A percentile compares a stretch with the other conserved stretches of the same genome.
Evolutionary conservation across 192 early-diverging fungal species (phyloP).

Genomic region (Cladochytrium replicatum): DNA sequence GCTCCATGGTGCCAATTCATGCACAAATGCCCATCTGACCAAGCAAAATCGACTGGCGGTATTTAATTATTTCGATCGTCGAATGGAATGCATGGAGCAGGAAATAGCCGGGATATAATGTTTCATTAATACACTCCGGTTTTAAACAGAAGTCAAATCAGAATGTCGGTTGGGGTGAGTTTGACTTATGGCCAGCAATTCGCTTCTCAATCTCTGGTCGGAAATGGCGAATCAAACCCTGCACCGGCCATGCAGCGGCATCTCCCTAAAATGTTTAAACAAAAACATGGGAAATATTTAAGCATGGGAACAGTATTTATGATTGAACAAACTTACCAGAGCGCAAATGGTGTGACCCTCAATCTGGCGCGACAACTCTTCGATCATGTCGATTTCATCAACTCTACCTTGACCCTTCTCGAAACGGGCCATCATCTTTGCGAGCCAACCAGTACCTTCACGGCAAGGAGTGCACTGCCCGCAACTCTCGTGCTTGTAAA

Average conservation of each 20-base stretch:
- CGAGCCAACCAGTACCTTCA: slow-evolving; percentile 92
- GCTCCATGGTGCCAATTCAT: too few relatives aligned
- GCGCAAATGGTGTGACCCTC: slow-evolving; percentile 99
- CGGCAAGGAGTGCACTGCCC: slow-evolving; percentile 99
- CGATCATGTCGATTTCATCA: slow-evolving; percentile 92
- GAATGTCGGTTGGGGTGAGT: background rate
- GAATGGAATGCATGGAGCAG: too few relatives aligned
- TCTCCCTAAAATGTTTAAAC: slow-evolving; percentile 55
- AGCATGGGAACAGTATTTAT: background rate
- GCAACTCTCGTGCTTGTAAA: slow-evolving; percentile 97
- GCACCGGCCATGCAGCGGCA: slow-evolving; percentile 97
- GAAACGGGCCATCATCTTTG: slow-evolving; percentile 93
- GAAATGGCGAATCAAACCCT: slow-evolving; percentile 91
- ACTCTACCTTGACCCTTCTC: slow-evolving; percentile 70
- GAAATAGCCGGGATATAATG: too few relatives aligned
- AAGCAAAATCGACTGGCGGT: too few relatives aligned
- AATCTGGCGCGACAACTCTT: slow-evolving; percentile 91
- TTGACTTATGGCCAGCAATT: slow-evolving; percentile 24
- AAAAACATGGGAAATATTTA: background rate
- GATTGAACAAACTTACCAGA: slow-evolving; percentile 40
- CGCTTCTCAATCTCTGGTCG: slow-evolving; percentile 68
- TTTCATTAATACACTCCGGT: background rate
- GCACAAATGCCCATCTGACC: too few relatives aligned
- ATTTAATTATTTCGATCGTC: too few relatives aligned
- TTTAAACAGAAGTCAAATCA: background rate